A percentile compares a stretch with the other conserved stretches of the same genome.
These are phyloP conservation scores for Crithidia bombi DNA, from an alignment of 208 protist genomes.

Conservation along the genomic window DNA sequence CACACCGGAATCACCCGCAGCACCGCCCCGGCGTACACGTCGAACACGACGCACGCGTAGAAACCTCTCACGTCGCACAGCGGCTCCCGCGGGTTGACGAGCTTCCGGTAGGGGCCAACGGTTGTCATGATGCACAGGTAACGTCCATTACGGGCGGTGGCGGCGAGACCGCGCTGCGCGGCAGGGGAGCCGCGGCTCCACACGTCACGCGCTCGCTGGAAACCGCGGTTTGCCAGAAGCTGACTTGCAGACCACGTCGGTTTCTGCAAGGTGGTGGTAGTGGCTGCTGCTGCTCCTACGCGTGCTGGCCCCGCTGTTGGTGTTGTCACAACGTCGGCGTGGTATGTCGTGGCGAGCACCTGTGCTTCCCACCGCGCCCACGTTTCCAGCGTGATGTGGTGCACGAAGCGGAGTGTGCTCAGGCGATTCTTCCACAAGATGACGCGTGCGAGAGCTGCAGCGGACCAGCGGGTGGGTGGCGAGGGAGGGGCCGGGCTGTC, in stretches of 20 bases:
- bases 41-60: conserved; percentile 75
- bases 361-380: conserved; percentile 29
- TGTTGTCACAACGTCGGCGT: conserved; percentile 23
- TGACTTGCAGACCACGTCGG: conserved; percentile 11
- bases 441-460: conserved; percentile 29
- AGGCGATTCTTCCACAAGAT: conserved; percentile 27
- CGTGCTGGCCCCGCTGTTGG: neutral
- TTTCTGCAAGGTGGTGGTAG: neutral
- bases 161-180: conserved; percentile 36
- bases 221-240: conserved; percentile 27
- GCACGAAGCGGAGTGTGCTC: conserved; percentile 8
- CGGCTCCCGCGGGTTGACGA: conserved; percentile 38
- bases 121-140: conserved; percentile 74
- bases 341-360: conserved; percentile 34
- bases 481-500: neutral
- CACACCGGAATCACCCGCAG: conserved; percentile 74
- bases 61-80: conserved; percentile 56
- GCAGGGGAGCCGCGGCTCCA: conserved; percentile 30
- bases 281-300: neutral
- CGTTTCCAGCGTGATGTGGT: neutral
- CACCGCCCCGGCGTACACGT: conserved; percentile 61
- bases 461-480: conserved; percentile 22
- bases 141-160: conserved; percentile 67
- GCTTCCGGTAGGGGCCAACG: conserved; percentile 64
- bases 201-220: conserved; percentile 25